Percentiles rank a stretch among this genome's conserved stretches.
Conservation (phyloP, 2,329 filamentous ascomycete species). For the Periconia digitata region DNA sequence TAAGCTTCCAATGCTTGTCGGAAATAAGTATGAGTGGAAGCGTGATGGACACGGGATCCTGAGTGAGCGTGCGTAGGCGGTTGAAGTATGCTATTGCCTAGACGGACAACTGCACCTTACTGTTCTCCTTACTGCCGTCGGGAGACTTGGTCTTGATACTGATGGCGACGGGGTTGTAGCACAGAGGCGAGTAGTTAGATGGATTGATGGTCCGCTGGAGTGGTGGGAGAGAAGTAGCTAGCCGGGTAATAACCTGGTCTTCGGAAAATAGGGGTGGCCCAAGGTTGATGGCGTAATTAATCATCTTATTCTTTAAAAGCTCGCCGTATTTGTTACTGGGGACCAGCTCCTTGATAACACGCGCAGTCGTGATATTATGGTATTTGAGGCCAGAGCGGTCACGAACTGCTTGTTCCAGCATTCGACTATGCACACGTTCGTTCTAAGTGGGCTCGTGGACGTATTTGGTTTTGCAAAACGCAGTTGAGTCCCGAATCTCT, state of each 20-base stretch:
- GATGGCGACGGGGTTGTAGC: slow-evolving; percentile 8
- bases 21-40: slow-evolving; percentile 11
- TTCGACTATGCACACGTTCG: slow-evolving; percentile 10
- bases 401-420: slow-evolving; percentile 9
- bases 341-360: slow-evolving; percentile 11
- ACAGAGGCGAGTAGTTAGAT: slow-evolving; percentile 13
- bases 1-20: slow-evolving; percentile 7
- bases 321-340: slow-evolving; percentile 12
- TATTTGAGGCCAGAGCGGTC: slow-evolving; percentile 5
- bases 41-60: slow-evolving; percentile 10
- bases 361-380: slow-evolving; percentile 12
- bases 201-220: slow-evolving; percentile 10
- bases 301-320: slow-evolving; percentile 14
- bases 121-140: slow-evolving; percentile 9
- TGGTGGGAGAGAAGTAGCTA: slow-evolving; percentile 7
- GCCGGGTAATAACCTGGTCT: slow-evolving; percentile 3
- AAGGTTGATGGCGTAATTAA: slow-evolving; percentile 14
- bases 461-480: too few relatives aligned
- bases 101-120: slow-evolving; percentile 13
- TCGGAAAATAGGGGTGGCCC: slow-evolving; percentile 5
- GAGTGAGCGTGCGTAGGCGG: slow-evolving; percentile 7
- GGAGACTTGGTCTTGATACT: slow-evolving; percentile 13
- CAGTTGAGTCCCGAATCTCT: too few relatives aligned
- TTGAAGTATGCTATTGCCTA: slow-evolving; percentile 14
- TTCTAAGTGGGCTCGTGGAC: too few relatives aligned